Evolutionary conservation across 108 stramenopile species (phyloP).

Genomic region (Thalassiosira profunda): DNA sequence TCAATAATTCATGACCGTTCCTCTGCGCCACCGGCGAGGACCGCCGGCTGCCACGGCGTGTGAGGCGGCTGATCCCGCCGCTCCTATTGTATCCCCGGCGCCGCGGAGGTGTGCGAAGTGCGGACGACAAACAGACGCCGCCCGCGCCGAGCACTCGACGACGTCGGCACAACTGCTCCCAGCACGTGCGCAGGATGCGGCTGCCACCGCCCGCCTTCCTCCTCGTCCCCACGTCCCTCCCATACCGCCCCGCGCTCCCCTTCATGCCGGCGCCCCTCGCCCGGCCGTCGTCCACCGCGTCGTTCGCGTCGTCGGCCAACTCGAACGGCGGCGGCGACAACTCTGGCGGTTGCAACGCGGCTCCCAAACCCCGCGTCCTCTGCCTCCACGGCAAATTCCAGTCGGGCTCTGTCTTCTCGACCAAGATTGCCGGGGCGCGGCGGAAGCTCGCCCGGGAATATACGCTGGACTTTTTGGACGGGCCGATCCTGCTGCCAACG

Average conservation of each 20-base stretch:
- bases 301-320: neutral
- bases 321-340: neutral
- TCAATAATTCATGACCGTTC: no score
- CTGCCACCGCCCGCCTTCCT: neutral
- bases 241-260: neutral
- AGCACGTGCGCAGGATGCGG: no score
- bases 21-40: no score
- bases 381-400: constrained; percentile 74
- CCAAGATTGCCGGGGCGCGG: constrained; percentile 77
- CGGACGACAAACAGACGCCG: no score
- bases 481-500: constrained; percentile 33
- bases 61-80: no score
- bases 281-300: neutral
- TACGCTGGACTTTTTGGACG: constrained; percentile 71
- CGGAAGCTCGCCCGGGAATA: constrained; percentile 61
- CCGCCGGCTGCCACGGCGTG: no score
- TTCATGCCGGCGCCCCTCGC: neutral
- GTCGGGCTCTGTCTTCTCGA: constrained; percentile 58
- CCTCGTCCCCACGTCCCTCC: neutral
- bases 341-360: neutral
- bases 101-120: no score
- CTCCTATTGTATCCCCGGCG: no score
- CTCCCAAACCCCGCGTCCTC: constrained; percentile 43
- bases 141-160: no score
- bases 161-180: no score